Evolutionary conservation across 2,329 filamentous ascomycete genomes (phyloP).

Genomic region (Paecilomyces sp.): DNA sequence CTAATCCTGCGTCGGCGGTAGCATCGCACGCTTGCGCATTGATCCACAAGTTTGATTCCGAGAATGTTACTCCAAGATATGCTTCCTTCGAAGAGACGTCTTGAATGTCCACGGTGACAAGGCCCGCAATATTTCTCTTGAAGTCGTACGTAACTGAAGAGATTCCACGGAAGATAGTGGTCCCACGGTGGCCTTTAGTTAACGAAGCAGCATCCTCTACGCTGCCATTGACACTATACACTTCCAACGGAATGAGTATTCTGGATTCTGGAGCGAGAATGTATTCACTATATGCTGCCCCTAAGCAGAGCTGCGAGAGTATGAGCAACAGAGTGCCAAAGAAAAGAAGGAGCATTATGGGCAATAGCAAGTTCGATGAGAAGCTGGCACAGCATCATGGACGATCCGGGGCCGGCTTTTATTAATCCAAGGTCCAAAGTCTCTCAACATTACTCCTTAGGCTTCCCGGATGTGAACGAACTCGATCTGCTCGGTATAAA

Average conservation of each 20-base stretch:
- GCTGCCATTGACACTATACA: constrained; percentile 13
- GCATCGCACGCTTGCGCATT: constrained; percentile 40
- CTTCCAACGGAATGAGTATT: not conserved
- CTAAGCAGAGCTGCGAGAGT: not conserved
- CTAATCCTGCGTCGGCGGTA: constrained; percentile 32
- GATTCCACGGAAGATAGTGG: constrained; percentile 11
- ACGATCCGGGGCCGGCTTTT: not conserved
- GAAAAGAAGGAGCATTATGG: not conserved
- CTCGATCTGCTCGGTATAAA: not conserved
- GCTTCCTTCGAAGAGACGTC: constrained; percentile 14
- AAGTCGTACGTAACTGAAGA: constrained; percentile 35
- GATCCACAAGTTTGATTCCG: constrained; percentile 41
- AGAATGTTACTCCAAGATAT: constrained; percentile 34
- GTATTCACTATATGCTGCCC: not conserved
- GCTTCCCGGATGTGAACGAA: not conserved
- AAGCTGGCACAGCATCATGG: not conserved
- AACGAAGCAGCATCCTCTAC: constrained; percentile 12
- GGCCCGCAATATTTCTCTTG: constrained; percentile 31
- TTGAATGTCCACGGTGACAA: constrained; percentile 26
- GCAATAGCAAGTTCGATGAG: not conserved
- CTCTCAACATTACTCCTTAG: not conserved
- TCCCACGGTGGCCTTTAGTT: not conserved
- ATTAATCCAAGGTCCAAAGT: not conserved
- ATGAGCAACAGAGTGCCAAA: too few relatives aligned
- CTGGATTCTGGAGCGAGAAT: not conserved